These are phyloP conservation scores for Isochrysis galbana DNA, from an alignment of 78 protist species.

Conservation along the genomic window DNA sequence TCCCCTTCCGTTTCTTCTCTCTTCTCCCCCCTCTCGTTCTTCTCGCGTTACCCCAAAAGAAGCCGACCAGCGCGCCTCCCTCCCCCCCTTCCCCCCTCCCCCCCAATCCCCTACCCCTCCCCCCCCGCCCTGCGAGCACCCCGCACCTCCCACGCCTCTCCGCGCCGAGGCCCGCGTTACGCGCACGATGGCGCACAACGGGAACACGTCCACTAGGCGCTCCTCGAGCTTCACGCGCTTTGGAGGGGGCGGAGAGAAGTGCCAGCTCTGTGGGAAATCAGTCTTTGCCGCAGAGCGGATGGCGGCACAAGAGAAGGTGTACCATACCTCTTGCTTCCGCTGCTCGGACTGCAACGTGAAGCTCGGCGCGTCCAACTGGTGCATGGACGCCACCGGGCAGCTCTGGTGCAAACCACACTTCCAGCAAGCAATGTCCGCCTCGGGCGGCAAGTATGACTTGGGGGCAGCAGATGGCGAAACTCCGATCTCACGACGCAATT, in stretches of 20 bases:
- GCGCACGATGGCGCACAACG: too few species aligned
- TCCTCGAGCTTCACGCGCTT: not conserved
- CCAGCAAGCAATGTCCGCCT: not conserved
- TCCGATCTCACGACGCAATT: not conserved
- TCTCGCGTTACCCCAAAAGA: too few species aligned
- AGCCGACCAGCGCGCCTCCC: too few species aligned
- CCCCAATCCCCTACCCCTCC: too few species aligned
- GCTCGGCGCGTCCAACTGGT: not conserved
- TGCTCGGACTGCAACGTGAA: not conserved
- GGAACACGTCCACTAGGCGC: too few species aligned
- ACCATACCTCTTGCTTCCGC: not conserved
- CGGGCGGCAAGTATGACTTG: not conserved
- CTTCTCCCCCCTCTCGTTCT: too few species aligned
- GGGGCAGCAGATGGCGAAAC: not conserved
- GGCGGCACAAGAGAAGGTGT: not conserved
- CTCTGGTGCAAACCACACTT: not conserved
- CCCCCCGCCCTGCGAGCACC: too few species aligned
- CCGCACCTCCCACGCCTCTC: too few species aligned
- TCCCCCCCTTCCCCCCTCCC: too few species aligned
- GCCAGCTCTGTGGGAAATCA: not conserved
- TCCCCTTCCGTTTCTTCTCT: too few species aligned
- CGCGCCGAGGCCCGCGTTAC: too few species aligned
- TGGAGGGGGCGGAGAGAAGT: not conserved
- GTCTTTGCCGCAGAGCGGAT: not conserved
- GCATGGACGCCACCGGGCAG: not conserved